Evolutionary conservation across 306 rosid genomes (phyloP), one percentile per base, ranked within the genome.

Genomic region (Gillenia trifoliata): DNA sequence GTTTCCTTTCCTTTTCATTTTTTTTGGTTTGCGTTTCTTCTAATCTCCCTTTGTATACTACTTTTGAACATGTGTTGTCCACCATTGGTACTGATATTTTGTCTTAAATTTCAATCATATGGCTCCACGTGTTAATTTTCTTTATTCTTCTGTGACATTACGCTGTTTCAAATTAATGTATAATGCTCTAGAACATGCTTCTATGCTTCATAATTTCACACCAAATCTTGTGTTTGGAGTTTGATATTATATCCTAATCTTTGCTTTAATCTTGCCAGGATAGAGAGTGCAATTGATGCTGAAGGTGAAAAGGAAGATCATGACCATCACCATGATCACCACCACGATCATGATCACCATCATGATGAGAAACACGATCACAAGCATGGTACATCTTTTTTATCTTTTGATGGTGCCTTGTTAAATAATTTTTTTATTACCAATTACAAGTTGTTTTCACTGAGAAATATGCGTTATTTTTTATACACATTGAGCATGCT

Each of bases 291-390:
- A 36, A 83, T 94, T 36, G 86, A 74, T 71, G 84, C 64, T 54
- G 93, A 92, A 80, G 83, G 41, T 73, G 84, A 85, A 54, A 85
- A 83, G 80, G 93, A 94, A 70, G 91, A 87, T 47, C 93, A 89
- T 33, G 81, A 88, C 38, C 68, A 67, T 57, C 84, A 83, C 61
- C 90, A 92, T 9, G 72, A 83, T 23, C 80, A 80, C 9, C 83
- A 88, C 40, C 80, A 88, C 7, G 45, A 77, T 52, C 79, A 85
- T 25, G 85, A 85, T 28, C 80, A 85, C 61, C 83, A 91, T 68
- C 75, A 91, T 10, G 79, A 82, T 7, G 64, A 80, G 19, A 45
- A 59, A 26, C 96, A 87, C 60, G 87, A 88, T 54, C 98, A 91
- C 84, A 72, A 86, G 49, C 96, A 92, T 28, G 99, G 99, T 94